A percentile compares a stretch with the other conserved stretches of the same genome.
Evolutionary conservation across 345 rosid species (phyloP).

Genomic region (Ceriops decandra): DNA sequence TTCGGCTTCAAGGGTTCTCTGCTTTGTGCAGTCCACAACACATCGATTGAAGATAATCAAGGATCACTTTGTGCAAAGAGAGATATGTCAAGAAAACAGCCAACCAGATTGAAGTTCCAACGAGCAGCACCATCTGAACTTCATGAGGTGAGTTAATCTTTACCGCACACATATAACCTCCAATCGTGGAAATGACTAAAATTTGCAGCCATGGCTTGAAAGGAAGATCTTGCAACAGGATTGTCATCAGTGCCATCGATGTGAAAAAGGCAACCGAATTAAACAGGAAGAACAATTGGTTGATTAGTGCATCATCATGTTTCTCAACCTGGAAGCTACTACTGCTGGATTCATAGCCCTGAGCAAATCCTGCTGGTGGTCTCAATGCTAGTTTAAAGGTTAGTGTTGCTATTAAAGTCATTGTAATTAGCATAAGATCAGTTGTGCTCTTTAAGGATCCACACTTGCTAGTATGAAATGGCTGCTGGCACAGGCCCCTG

Average conservation of each 20-base stretch:
- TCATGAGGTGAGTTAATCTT: slow-evolving; percentile 10
- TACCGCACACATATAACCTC: slow-evolving; percentile 14
- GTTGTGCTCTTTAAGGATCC: not conserved
- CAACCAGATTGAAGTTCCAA: not conserved
- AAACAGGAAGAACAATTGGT: slow-evolving; percentile 7
- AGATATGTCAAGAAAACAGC: slow-evolving; percentile 6
- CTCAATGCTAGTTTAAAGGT: slow-evolving; percentile 8
- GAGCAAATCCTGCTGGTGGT: not conserved
- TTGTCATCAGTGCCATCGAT: slow-evolving; percentile 8
- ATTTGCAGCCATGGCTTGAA: slow-evolving; percentile 10
- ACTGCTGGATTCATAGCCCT: not conserved
- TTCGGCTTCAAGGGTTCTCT: too few relatives aligned
- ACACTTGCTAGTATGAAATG: not conserved
- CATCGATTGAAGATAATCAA: not conserved
- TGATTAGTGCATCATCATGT: not conserved
- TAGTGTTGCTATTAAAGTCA: slow-evolving; percentile 4
- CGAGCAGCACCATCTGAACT: not conserved
- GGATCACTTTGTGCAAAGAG: not conserved
- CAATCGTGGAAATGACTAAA: slow-evolving; percentile 2
- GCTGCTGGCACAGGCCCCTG: not conserved
- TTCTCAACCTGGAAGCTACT: too few relatives aligned
- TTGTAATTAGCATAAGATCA: not conserved
- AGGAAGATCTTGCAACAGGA: slow-evolving; percentile 14
- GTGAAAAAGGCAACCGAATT: slow-evolving; percentile 19
- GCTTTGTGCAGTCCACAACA: not conserved